phyloP scores from a whole-genome alignment of 2,329 filamentous ascomycete species.

The Claviceps pusilla region DNA sequence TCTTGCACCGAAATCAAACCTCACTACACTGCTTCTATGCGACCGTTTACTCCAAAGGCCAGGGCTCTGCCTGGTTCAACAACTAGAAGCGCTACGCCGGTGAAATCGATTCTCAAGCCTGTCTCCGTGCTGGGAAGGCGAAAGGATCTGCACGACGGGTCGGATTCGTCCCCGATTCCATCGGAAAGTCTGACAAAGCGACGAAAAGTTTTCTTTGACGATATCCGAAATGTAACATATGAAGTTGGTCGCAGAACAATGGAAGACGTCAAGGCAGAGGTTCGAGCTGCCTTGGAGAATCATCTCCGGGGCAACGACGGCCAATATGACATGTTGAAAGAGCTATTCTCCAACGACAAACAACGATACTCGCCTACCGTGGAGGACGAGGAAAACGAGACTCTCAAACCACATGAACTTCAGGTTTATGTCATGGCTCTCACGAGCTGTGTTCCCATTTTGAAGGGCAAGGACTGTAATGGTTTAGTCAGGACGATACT shows the following conservation, averaged over 20 bases:
- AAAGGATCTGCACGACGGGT: constrained; percentile 28
- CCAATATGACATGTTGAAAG: constrained; percentile 46
- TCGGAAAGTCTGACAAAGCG: constrained; percentile 35
- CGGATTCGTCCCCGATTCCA: constrained; percentile 21
- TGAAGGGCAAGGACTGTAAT: constrained; percentile 43
- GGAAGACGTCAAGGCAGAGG: constrained; percentile 40
- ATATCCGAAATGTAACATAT: constrained; percentile 40
- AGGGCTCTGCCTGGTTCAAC: constrained; percentile 20
- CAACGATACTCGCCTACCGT: constrained; percentile 24
- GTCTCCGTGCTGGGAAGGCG: constrained; percentile 29
- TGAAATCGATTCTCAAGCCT: constrained; percentile 39
- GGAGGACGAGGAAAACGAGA: constrained; percentile 31
- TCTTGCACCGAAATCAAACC: neutral
- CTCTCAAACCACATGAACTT: constrained; percentile 38
- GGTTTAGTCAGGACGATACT: constrained; percentile 44
- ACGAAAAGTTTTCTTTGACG: constrained; percentile 43
- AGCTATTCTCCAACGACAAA: constrained; percentile 38
- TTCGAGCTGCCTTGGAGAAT: constrained; percentile 39
- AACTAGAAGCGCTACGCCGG: constrained; percentile 24
- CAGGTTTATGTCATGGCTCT: constrained; percentile 49
- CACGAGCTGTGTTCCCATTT: constrained; percentile 42
- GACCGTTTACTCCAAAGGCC: constrained; percentile 21
- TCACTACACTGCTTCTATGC: constrained; percentile 9
- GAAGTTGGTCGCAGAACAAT: constrained; percentile 38
- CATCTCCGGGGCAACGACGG: constrained; percentile 43